These are phyloP conservation scores for Pinus taeda DNA, from an alignment of 75 land plant genomes.

Conservation along the genomic window DNA sequence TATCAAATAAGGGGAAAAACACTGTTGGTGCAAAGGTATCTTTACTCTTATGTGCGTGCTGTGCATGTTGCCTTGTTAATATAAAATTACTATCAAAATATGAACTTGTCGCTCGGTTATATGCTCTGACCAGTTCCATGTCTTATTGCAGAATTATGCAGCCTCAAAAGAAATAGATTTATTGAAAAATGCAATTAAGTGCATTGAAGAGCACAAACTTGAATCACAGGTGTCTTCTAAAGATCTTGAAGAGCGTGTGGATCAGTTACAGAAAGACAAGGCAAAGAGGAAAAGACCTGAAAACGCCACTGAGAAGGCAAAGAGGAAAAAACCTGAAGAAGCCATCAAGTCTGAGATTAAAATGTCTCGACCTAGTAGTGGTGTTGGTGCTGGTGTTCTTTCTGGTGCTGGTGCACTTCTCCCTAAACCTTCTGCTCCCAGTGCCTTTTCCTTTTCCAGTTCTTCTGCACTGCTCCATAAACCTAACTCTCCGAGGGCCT, in stretches of 20 bases:
- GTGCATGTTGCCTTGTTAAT: not conserved
- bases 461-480: not conserved
- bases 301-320: not conserved
- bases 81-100: not conserved
- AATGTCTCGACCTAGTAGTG: not conserved
- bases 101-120: not conserved
- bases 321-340: not conserved
- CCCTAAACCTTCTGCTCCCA: constrained; percentile 6
- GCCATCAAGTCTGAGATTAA: too few relatives aligned
- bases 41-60: constrained; percentile 2
- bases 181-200: constrained; percentile 37
- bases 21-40: constrained; percentile 40
- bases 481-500: not conserved
- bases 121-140: not conserved
- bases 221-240: constrained; percentile 33
- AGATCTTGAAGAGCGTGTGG: constrained; percentile 12
- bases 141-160: constrained; percentile 43
- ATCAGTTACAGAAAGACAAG: constrained; percentile 24
- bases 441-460: constrained; percentile 13
- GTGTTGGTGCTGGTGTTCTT: not conserved
- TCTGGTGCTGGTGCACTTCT: not conserved
- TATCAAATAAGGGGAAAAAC: constrained; percentile 27
- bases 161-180: constrained; percentile 42
- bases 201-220: constrained; percentile 47
- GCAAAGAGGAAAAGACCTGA: constrained; percentile 4